Percentiles rank a stretch among this genome's conserved stretches.
Evolutionary conservation across 441 rosid species (phyloP).

Genomic region (Eruca vesicaria): DNA sequence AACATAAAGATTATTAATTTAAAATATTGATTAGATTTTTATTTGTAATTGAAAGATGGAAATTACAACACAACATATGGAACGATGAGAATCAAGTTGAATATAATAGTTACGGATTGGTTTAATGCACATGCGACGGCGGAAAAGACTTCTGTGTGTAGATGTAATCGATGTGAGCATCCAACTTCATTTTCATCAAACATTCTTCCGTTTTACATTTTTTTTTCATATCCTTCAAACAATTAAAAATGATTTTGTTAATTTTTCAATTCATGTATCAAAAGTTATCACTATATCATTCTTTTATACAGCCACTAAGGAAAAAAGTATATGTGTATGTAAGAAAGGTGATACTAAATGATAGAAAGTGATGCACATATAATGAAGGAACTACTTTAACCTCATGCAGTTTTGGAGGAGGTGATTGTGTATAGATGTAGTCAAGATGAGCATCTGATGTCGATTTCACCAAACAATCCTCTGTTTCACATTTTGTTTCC

Average conservation of each 20-base stretch:
- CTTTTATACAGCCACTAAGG: neutral
- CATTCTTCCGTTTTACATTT: slow-evolving; percentile 19
- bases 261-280: neutral
- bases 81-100: neutral
- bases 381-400: neutral
- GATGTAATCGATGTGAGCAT: slow-evolving; percentile 26
- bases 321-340: too few species aligned
- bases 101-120: neutral
- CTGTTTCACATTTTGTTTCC: slow-evolving; percentile 21
- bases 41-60: neutral
- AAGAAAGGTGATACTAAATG: neutral
- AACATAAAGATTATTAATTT: neutral
- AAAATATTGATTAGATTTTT: neutral
- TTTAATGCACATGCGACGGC: neutral
- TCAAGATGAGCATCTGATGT: slow-evolving; percentile 21
- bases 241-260: neutral
- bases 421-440: slow-evolving; percentile 16
- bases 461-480: slow-evolving; percentile 20
- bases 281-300: neutral
- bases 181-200: slow-evolving; percentile 12
- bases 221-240: neutral
- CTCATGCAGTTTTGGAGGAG: slow-evolving; percentile 3
- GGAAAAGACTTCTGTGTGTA: slow-evolving; percentile 20
- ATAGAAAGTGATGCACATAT: neutral
- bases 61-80: neutral